A percentile compares a stretch with the other conserved stretches of the same genome.
Evolutionary conservation across 1,139 yeast species (phyloP).

Genomic region (Yamadazyma siamensis): DNA sequence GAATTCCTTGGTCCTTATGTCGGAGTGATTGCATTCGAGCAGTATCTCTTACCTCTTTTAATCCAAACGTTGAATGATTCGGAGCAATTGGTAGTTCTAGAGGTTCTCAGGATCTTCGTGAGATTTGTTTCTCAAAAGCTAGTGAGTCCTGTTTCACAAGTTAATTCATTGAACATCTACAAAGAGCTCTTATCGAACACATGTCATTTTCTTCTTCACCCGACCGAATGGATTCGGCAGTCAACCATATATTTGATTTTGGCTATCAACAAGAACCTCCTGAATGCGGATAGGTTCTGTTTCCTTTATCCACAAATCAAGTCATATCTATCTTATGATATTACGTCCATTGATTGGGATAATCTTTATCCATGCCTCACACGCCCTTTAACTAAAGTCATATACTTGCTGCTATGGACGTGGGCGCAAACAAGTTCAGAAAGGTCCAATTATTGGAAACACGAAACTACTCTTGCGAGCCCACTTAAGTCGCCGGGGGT

Average conservation of each 20-base stretch:
- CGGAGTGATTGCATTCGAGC: constrained; percentile 81
- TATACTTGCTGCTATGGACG: constrained; percentile 59
- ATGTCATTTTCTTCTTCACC: constrained; percentile 57
- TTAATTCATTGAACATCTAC: constrained; percentile 40
- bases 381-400: constrained; percentile 62
- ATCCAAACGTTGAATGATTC: constrained; percentile 79
- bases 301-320: constrained; percentile 78
- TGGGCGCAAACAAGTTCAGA: constrained; percentile 70
- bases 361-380: constrained; percentile 62
- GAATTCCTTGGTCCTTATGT: constrained; percentile 74
- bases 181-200: constrained; percentile 33
- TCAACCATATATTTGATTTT: constrained; percentile 61
- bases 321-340: constrained; percentile 73
- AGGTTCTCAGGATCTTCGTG: constrained; percentile 63
- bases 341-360: constrained; percentile 63
- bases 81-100: constrained; percentile 79
- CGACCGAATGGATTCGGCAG: constrained; percentile 83
- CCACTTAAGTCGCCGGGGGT: constrained; percentile 17
- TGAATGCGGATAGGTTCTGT: constrained; percentile 79
- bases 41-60: constrained; percentile 79
- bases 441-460: constrained; percentile 73
- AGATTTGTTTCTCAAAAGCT: constrained; percentile 29
- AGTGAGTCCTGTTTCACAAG: constrained; percentile 36
- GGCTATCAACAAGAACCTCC: constrained; percentile 58
- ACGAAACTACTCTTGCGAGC: constrained; percentile 13